Conservation (phyloP, 805 yeast species). For the Candida namnaoensis region DNA sequence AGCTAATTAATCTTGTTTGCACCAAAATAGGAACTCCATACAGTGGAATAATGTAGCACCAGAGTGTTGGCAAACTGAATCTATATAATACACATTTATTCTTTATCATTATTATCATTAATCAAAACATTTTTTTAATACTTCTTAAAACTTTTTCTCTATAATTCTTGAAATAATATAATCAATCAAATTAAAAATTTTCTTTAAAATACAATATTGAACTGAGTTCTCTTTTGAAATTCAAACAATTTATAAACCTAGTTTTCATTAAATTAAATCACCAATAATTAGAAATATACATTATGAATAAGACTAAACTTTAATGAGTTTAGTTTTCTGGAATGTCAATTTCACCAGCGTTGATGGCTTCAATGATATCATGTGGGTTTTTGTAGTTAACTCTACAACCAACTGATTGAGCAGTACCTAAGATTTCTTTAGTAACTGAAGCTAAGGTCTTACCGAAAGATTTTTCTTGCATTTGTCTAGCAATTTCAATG, state of each 20-base stretch:
- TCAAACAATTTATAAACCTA: no score
- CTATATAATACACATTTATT: not conserved
- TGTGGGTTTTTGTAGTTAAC: constrained; percentile 99
- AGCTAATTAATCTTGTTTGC: constrained; percentile 68
- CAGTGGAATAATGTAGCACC: constrained; percentile 54
- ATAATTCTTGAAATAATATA: no score
- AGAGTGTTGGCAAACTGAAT: constrained; percentile 84
- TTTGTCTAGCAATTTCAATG: constrained; percentile 93
- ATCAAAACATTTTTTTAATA: not conserved
- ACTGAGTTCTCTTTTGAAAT: no score
- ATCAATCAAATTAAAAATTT: no score
- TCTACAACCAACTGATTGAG: constrained; percentile 99
- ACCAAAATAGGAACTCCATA: constrained; percentile 83
- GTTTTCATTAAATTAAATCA: no score
- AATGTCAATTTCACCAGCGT: constrained; percentile 95
- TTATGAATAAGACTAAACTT: constrained; percentile 1
- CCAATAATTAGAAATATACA: not conserved
- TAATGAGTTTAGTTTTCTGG: constrained; percentile 61
- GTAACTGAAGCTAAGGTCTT: constrained; percentile 94
- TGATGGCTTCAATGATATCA: constrained; percentile 96
- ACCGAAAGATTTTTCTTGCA: constrained; percentile 97
- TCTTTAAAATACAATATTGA: no score
- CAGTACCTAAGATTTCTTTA: constrained; percentile 99
- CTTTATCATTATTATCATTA: no score
- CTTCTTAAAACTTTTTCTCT: no score